These are phyloP conservation scores for Pseudogymnoascus sp. DNA, from an alignment of 2,329 filamentous ascomycete genomes.

Conservation along the genomic window DNA sequence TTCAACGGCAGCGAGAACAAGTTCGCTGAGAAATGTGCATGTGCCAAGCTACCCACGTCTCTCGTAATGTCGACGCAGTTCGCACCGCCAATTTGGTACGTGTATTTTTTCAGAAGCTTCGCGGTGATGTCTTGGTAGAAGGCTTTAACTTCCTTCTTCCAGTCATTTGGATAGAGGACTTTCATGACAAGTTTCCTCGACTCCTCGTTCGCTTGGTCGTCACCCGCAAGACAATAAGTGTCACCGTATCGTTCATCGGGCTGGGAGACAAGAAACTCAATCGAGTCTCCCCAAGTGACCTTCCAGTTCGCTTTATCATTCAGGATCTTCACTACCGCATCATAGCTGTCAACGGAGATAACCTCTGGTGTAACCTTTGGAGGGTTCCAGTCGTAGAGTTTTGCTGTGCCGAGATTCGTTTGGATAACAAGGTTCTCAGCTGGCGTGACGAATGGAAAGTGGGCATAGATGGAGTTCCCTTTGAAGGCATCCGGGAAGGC, in stretches of 20 bases:
- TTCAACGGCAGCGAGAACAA: constrained; percentile 49
- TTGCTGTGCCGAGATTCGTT: constrained; percentile 55
- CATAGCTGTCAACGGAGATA: constrained; percentile 53
- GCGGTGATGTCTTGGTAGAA: constrained; percentile 60
- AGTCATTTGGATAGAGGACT: constrained; percentile 54
- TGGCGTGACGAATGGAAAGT: constrained; percentile 51
- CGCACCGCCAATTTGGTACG: constrained; percentile 47
- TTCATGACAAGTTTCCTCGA: constrained; percentile 48
- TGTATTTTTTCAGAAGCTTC: constrained; percentile 56
- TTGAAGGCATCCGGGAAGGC: constrained; percentile 77
- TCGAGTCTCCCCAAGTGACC: constrained; percentile 55
- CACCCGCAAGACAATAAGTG: constrained; percentile 49
- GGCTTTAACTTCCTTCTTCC: constrained; percentile 52
- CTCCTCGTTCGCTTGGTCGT: constrained; percentile 39
- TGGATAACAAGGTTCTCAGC: constrained; percentile 65
- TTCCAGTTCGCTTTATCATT: constrained; percentile 53
- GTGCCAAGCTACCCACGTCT: constrained; percentile 47
- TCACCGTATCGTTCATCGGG: constrained; percentile 41
- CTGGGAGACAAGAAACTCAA: constrained; percentile 56
- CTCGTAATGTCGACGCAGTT: constrained; percentile 57
- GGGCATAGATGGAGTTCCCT: constrained; percentile 67
- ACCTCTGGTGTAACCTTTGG: constrained; percentile 45
- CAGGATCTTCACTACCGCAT: constrained; percentile 54
- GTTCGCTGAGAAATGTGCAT: constrained; percentile 47
- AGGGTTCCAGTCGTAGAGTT: constrained; percentile 62